These are phyloP conservation scores for Salinomyces thailandicus DNA, from an alignment of 2,329 filamentous ascomycete genomes.

Conservation along the genomic window DNA sequence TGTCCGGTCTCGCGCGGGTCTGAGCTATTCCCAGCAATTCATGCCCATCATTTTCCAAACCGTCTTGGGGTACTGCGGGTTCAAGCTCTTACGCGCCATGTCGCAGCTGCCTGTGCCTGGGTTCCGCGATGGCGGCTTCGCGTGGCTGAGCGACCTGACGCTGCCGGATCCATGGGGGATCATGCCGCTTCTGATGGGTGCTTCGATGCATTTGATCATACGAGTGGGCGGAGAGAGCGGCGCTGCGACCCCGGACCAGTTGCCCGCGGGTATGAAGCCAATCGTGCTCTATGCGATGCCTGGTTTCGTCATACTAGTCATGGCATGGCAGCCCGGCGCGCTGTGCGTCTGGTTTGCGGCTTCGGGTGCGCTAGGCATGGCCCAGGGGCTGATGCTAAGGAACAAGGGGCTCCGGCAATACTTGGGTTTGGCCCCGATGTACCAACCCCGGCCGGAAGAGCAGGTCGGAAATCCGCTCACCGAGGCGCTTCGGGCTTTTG, in stretches of 20 bases:
- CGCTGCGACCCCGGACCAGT: slow-evolving; percentile 13
- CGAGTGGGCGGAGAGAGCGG: slow-evolving; percentile 43
- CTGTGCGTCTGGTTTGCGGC: slow-evolving; percentile 54
- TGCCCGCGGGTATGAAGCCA: slow-evolving; percentile 27
- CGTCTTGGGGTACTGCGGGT: slow-evolving; percentile 70
- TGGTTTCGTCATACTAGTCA: slow-evolving; percentile 42
- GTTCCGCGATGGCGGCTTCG: slow-evolving; percentile 56
- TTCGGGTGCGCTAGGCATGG: slow-evolving; percentile 30
- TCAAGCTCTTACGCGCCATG: slow-evolving; percentile 68
- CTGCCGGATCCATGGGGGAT: slow-evolving; percentile 66
- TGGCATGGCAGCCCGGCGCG: slow-evolving; percentile 44
- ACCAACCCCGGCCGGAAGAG: slow-evolving; percentile 10
- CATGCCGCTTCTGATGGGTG: slow-evolving; percentile 46
- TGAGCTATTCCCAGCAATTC: slow-evolving; percentile 42
- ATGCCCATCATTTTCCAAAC: slow-evolving; percentile 50
- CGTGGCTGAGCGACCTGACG: slow-evolving; percentile 75
- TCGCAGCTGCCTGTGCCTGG: slow-evolving; percentile 67
- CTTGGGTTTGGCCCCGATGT: slow-evolving; percentile 31
- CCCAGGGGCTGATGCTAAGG: slow-evolving; percentile 31
- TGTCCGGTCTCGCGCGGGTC: slow-evolving; percentile 46
- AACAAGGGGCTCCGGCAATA: slow-evolving; percentile 26
- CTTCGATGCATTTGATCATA: slow-evolving; percentile 19
- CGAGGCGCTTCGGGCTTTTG: slow-evolving; percentile 1
- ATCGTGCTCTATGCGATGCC: slow-evolving; percentile 43
- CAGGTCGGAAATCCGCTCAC: neutral